These are phyloP conservation scores for Cercospora sp. DNA, from an alignment of 2,329 filamentous ascomycete genomes.

Conservation along the genomic window DNA sequence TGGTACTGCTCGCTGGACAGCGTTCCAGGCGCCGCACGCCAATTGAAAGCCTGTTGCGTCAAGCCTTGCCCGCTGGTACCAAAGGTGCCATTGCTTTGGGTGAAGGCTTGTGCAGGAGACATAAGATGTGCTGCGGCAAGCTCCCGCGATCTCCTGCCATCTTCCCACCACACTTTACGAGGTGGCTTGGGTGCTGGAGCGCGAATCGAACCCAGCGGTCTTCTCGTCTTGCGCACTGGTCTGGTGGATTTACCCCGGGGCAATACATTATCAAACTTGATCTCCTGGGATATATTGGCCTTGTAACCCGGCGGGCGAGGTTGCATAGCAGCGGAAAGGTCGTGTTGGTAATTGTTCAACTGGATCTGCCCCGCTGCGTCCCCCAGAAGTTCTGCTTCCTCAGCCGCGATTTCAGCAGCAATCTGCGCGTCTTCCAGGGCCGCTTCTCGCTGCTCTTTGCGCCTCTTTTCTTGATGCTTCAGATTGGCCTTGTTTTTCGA, in stretches of 20 bases:
- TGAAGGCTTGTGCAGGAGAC: constrained; percentile 18
- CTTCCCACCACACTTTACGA: constrained; percentile 16
- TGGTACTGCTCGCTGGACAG: constrained; percentile 11
- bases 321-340: constrained; percentile 17
- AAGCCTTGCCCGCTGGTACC: constrained; percentile 10
- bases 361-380: constrained; percentile 25
- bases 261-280: constrained; percentile 5
- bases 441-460: neutral
- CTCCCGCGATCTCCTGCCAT: neutral
- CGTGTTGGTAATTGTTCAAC: constrained; percentile 27
- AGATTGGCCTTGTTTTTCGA: neutral
- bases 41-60: neutral
- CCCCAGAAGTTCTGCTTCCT: constrained; percentile 5
- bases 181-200: constrained; percentile 3
- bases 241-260: neutral
- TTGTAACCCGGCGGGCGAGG: neutral
- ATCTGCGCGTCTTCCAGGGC: neutral
- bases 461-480: constrained; percentile 3
- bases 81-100: constrained; percentile 19
- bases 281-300: neutral
- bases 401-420: constrained; percentile 11
- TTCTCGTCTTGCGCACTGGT: constrained; percentile 12
- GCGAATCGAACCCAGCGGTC: constrained; percentile 16
- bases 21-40: constrained; percentile 1
- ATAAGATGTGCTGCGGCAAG: constrained; percentile 16